Conservation (phyloP, 352 stramenopile species). For the Globisporangium ultimum region DNA sequence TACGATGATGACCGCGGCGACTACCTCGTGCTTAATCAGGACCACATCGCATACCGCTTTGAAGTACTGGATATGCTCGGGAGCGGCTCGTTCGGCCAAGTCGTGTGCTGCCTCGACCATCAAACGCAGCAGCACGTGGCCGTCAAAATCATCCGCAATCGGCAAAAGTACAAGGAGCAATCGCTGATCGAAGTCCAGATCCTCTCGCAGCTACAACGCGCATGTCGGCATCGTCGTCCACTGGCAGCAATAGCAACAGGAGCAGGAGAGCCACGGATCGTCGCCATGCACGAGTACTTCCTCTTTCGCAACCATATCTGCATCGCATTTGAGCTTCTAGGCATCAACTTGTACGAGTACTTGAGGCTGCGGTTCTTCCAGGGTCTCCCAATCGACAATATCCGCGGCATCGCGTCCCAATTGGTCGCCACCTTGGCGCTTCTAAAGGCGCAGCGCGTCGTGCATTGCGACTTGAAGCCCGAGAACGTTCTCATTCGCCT, state of each 20-base stretch:
- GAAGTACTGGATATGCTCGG: too few species aligned
- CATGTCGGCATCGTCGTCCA: slow-evolving; percentile 11
- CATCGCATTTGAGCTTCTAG: slow-evolving; percentile 96
- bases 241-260: slow-evolving; percentile 13
- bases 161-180: slow-evolving; percentile 94
- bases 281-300: slow-evolving; percentile 93
- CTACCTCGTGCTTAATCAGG: too few species aligned
- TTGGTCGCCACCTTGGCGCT: slow-evolving; percentile 79
- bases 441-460: slow-evolving; percentile 78
- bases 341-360: slow-evolving; percentile 96
- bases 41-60: too few species aligned
- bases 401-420: slow-evolving; percentile 89
- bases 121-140: slow-evolving; percentile 86
- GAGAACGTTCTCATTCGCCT: slow-evolving; percentile 91
- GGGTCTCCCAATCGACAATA: slow-evolving; percentile 87
- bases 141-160: slow-evolving; percentile 99
- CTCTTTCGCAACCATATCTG: slow-evolving; percentile 94
- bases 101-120: too few species aligned
- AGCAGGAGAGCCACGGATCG: slow-evolving; percentile 39
- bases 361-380: slow-evolving; percentile 95
- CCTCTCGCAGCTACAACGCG: slow-evolving; percentile 80
- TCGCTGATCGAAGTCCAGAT: slow-evolving; percentile 95
- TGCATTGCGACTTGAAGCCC: slow-evolving; percentile 98
- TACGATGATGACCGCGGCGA: too few species aligned
- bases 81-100: too few species aligned